These are phyloP conservation scores for Penicillium chermesinum DNA, from an alignment of 495 filamentous ascomycete species.

Conservation along the genomic window DNA sequence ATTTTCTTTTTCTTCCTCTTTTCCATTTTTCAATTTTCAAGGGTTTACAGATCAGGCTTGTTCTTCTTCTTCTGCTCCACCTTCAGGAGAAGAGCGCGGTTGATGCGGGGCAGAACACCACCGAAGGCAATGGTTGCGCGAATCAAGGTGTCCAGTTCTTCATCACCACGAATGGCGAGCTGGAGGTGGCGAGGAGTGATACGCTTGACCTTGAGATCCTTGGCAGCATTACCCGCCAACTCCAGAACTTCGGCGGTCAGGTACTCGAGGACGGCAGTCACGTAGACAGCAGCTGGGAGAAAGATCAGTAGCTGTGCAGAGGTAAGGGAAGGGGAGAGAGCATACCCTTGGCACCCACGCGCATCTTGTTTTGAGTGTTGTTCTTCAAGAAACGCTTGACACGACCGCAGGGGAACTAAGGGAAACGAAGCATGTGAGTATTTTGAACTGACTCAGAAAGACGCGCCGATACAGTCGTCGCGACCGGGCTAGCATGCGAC, in stretches of 20 bases:
- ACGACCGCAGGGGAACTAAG: conserved; percentile 96
- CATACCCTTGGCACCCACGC: conserved; percentile 89
- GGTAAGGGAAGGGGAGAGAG: neutral
- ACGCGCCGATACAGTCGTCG: neutral
- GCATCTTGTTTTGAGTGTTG: conserved; percentile 99
- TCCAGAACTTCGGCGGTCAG: conserved; percentile 98
- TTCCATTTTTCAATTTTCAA: conserved; percentile 7
- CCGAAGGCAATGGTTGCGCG: conserved; percentile 97
- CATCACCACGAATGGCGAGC: conserved; percentile 96
- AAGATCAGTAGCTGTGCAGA: conserved; percentile 5
- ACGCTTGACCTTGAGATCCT: conserved; percentile 99
- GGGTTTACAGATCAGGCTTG: conserved; percentile 51
- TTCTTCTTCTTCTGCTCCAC: conserved; percentile 99
- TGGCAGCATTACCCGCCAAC: conserved; percentile 95
- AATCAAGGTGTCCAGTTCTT: conserved; percentile 96
- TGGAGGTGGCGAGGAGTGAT: conserved; percentile 98
- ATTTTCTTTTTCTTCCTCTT: neutral
- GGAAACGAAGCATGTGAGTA: conserved; percentile 12
- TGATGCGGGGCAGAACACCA: conserved; percentile 98
- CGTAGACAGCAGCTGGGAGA: conserved; percentile 79
- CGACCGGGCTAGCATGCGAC: conserved; percentile 13
- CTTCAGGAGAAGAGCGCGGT: conserved; percentile 93
- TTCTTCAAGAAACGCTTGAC: conserved; percentile 99
- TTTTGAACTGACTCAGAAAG: neutral
- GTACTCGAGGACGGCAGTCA: conserved; percentile 97